Evolutionary conservation across 2,329 filamentous ascomycete species (phyloP), one percentile per base, ranked within the genome.

Genomic region (Biscogniauxia marginata): DNA sequence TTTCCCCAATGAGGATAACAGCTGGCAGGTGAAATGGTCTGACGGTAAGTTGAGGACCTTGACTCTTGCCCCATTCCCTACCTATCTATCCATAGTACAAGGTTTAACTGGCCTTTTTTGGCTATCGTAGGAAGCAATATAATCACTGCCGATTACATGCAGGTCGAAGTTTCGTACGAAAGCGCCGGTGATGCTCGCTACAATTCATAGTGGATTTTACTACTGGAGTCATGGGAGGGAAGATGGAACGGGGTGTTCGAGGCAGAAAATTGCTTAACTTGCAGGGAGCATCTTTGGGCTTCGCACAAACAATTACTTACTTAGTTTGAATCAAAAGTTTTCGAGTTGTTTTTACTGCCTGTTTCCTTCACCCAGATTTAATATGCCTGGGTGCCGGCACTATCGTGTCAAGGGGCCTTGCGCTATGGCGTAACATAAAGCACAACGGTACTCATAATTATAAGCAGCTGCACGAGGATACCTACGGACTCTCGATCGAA

Each of bases 11-110:
- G 54, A 46, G 7, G 51, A 55, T 13, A 54, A 58, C 16, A 63
- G 54, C 48, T 76, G 70, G 70, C 58, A 58, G 24, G 65, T 75
- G 22, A 72, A 70, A 55, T 76, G 73, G 73, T 71, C 71, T 45
- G 70, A 71, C 58, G 70, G 74, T 74, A 54, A 63, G 73, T 66
- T 43, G 7, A 43, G 2, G 11, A 46, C n/a, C 8, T 8, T 13
- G 18, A 47, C 11, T 34, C 25, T 45, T n/a, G 18, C 34, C 11
- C 46, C 11, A n/a, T 16, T 44, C 11, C 21, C 43, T 30, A n/a
- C 24, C 13, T 46, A 46, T 9, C 20, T 30, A n/a, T 23, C 13
- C 44, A 46, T 9, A 19, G 39, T 4, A 21, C 20, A 16, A 45
- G 46, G 2, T n/a, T 16, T 43, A 46, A 45, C 30, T 54, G 52